A percentile compares a stretch with the other conserved stretches of the same genome.
These are phyloP conservation scores for Helminthosporium solani DNA, from an alignment of 2,329 filamentous ascomycete genomes.

Conservation along the genomic window DNA sequence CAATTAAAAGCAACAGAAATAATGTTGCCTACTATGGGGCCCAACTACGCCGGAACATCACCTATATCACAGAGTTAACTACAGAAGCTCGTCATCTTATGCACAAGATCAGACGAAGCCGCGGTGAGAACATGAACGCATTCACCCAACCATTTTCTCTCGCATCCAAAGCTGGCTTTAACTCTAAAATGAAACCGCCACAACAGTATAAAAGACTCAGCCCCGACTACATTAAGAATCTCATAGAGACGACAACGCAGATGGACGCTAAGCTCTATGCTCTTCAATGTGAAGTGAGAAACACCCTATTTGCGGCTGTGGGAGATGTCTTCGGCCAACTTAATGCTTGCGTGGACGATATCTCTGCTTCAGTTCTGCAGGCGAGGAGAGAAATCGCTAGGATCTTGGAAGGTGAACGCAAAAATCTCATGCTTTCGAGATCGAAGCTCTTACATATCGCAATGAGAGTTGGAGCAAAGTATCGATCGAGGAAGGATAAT, in stretches of 20 bases:
- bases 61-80: not conserved
- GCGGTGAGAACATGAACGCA: not conserved
- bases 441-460: no score
- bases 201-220: not conserved
- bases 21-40: not conserved
- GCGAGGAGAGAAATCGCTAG: not conserved
- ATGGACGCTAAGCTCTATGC: not conserved
- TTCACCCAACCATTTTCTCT: not conserved
- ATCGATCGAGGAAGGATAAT: no score
- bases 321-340: not conserved
- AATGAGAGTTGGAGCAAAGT: no score
- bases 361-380: not conserved
- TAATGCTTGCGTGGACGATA: not conserved
- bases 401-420: not conserved
- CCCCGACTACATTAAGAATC: not conserved
- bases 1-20: not conserved
- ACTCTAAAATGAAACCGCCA: not conserved
- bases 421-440: slow-evolving; percentile 8
- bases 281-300: not conserved
- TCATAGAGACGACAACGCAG: not conserved
- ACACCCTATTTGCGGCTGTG: not conserved
- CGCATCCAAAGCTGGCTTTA: not conserved
- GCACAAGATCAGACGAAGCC: not conserved
- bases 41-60: not conserved
- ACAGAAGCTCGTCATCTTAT: slow-evolving; percentile 2